These are phyloP conservation scores for Cercospora berteroae DNA, from an alignment of 2,329 filamentous ascomycete species.

Conservation along the genomic window DNA sequence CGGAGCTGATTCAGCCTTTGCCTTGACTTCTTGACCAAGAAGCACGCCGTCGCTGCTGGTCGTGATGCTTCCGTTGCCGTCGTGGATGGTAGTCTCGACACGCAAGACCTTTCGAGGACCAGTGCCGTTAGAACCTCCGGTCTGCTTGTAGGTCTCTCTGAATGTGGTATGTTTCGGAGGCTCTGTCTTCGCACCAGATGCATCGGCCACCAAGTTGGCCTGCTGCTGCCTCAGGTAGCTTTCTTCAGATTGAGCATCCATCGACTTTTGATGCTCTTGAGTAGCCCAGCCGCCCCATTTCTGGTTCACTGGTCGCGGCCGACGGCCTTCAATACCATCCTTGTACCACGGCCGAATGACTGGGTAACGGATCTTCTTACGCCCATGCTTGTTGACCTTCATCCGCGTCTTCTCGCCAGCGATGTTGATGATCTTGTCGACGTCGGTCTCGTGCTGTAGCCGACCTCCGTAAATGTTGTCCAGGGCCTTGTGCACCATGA, in stretches of 20 bases:
- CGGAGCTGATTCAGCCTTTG: background rate
- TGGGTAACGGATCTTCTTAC: background rate
- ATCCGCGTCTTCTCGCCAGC: background rate
- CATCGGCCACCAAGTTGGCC: background rate
- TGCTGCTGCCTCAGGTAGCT: slow-evolving; percentile 1
- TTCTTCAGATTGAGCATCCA: background rate
- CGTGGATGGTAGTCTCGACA: slow-evolving; percentile 3
- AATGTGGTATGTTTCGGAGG: background rate
- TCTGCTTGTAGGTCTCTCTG: slow-evolving; percentile 14
- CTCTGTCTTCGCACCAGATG: background rate
- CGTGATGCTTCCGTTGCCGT: background rate
- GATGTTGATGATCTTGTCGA: slow-evolving; percentile 10
- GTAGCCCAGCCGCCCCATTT: background rate
- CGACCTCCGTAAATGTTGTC: slow-evolving; percentile 7
- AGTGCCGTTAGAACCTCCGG: background rate
- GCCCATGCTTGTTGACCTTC: background rate
- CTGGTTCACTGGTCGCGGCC: background rate
- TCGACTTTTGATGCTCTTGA: slow-evolving; percentile 3
- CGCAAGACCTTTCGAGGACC: background rate
- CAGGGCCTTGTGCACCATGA: slow-evolving; percentile 1
- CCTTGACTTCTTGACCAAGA: background rate
- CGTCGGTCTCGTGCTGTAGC: background rate
- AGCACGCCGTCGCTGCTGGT: background rate
- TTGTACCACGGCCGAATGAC: slow-evolving; percentile 6
- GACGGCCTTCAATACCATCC: background rate